Percentiles rank a stretch among this genome's conserved stretches.
Conservation (phyloP, 495 filamentous ascomycete genomes). For the Lindgomyces ingoldianus region DNA sequence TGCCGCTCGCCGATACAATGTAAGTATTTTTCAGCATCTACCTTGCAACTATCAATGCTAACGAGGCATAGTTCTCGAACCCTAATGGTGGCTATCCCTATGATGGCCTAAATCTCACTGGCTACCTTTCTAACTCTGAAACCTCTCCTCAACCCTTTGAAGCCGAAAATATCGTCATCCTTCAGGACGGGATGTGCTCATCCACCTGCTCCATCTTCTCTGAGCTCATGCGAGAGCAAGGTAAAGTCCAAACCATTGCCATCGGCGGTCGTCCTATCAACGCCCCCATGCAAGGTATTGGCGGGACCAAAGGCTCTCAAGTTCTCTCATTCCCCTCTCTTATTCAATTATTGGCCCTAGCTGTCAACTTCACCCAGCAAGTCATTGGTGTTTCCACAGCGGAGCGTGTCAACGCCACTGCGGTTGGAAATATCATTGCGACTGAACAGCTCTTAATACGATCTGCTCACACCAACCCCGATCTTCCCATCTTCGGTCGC, state of each 20-base stretch:
- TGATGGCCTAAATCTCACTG: slow-evolving; percentile 20
- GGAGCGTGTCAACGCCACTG: slow-evolving; percentile 14
- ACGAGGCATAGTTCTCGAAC: slow-evolving; percentile 14
- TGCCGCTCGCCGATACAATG: slow-evolving; percentile 22
- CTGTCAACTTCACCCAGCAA: background rate
- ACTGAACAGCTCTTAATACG: slow-evolving; percentile 21
- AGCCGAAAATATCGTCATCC: slow-evolving; percentile 31
- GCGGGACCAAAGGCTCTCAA: slow-evolving; percentile 30
- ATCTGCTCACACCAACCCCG: background rate
- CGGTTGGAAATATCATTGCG: slow-evolving; percentile 10
- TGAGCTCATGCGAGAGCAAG: slow-evolving; percentile 35
- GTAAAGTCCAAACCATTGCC: slow-evolving; percentile 27
- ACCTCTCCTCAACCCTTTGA: slow-evolving; percentile 24
- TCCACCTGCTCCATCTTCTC: slow-evolving; percentile 36
- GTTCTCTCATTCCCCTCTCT: slow-evolving; percentile 7
- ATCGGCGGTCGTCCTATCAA: slow-evolving; percentile 31
- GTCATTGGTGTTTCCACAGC: background rate
- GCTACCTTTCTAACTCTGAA: slow-evolving; percentile 8
- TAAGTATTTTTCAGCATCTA: too few species aligned
- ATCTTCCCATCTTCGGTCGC: background rate
- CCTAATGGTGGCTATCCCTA: slow-evolving; percentile 6
- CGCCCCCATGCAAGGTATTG: slow-evolving; percentile 30
- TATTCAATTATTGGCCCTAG: background rate
- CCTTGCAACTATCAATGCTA: background rate
- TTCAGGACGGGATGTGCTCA: slow-evolving; percentile 29